phyloP scores from a whole-genome alignment of 108 stramenopile genomes.

The Cylindrotheca fusiformis region DNA sequence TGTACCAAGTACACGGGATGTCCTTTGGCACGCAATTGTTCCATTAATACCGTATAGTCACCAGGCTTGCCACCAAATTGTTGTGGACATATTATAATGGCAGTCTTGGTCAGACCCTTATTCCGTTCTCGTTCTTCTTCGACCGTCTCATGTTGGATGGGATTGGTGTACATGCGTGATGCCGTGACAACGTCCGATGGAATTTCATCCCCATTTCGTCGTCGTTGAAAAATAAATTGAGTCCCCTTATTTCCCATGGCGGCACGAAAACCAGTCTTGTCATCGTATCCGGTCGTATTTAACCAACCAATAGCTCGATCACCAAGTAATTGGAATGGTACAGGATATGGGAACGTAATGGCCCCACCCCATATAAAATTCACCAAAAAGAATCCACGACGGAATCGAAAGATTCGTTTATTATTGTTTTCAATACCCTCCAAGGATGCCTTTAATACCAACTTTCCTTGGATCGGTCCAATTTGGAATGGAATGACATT shows the following conservation, averaged over 20 bases:
- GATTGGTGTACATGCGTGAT: background rate
- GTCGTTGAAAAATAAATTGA: background rate
- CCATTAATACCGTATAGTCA: background rate
- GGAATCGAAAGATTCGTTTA: background rate
- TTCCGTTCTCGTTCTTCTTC: background rate
- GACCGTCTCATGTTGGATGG: background rate
- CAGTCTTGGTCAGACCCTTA: background rate
- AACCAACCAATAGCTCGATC: background rate
- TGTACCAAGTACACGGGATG: background rate
- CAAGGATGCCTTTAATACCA: background rate
- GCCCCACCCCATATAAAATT: background rate
- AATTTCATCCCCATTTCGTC: background rate
- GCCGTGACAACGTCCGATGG: background rate
- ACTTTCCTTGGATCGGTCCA: background rate
- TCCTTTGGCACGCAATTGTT: background rate
- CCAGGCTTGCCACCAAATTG: constrained; percentile 1
- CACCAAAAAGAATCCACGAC: background rate
- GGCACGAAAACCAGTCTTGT: background rate
- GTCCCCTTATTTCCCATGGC: background rate
- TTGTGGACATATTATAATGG: background rate
- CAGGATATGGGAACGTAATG: background rate
- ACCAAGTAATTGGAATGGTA: background rate
- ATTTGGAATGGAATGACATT: background rate
- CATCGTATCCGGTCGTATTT: background rate
- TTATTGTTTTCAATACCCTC: background rate